A percentile compares a stretch with the other conserved stretches of the same genome.
phyloP scores from a whole-genome alignment of 2,329 filamentous ascomycete genomes.

The Epichloe gansuensis region DNA sequence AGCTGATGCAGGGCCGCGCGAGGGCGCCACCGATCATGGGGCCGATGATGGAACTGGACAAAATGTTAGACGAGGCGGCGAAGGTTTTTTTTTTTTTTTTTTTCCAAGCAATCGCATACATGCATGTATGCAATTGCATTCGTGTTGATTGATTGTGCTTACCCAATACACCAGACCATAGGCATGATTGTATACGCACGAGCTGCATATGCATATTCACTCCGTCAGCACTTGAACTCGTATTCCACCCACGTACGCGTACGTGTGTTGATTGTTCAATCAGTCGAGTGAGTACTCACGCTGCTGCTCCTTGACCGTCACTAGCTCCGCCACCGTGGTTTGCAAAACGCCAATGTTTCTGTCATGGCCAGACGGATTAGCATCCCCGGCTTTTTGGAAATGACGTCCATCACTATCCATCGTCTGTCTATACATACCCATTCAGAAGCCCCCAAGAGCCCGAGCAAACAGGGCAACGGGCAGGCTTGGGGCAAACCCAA shows the following conservation, averaged over 20 bases:
- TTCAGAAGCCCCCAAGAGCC: conserved; percentile 81
- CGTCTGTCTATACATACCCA: conserved; percentile 42
- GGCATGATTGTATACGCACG: conserved; percentile 97
- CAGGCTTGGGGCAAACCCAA: conserved; percentile 79
- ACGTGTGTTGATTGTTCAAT: neutral
- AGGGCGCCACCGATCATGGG: conserved; percentile 84
- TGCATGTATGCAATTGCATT: neutral
- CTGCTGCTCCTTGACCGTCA: conserved; percentile 88
- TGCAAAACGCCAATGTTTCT: conserved; percentile 92
- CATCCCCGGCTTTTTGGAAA: neutral
- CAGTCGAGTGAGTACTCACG: conserved; percentile 39
- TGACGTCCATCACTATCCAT: neutral
- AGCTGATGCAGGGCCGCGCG: conserved; percentile 73
- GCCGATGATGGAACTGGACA: conserved; percentile 68
- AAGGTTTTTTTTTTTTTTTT: neutral
- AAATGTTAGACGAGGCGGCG: conserved; percentile 4
- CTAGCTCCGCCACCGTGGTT: conserved; percentile 87
- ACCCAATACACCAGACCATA: conserved; percentile 93
- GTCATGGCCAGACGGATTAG: neutral
- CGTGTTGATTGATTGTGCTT: conserved; percentile 19
- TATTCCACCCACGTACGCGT: neutral
- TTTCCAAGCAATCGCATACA: no score
- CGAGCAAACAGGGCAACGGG: conserved; percentile 76
- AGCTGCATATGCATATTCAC: conserved; percentile 33
- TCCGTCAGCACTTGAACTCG: neutral